Percentiles rank a stretch among this genome's conserved stretches.
Evolutionary conservation across 1,284 basidiomycete species (phyloP).

Genomic region (Neonothopanus nambi): DNA sequence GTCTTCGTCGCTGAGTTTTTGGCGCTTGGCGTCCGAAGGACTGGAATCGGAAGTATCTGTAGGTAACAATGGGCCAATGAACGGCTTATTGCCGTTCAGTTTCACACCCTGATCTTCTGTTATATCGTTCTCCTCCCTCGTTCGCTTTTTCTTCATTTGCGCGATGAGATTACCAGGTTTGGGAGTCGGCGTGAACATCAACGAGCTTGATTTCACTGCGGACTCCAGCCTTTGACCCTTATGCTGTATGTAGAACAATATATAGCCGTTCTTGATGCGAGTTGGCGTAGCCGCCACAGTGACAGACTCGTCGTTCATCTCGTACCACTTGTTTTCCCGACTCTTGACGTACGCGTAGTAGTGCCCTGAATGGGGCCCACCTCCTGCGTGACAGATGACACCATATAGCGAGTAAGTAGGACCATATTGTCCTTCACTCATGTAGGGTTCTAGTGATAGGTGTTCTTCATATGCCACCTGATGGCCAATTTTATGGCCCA

Average conservation of each 20-base stretch:
- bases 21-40: slow-evolving; percentile 26
- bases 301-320: slow-evolving; percentile 93
- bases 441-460: slow-evolving; percentile 77
- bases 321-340: slow-evolving; percentile 76
- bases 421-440: slow-evolving; percentile 79
- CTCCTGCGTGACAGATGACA: slow-evolving; percentile 91
- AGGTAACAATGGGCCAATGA: slow-evolving; percentile 69
- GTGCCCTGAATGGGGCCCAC: slow-evolving; percentile 93
- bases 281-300: slow-evolving; percentile 47
- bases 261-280: slow-evolving; percentile 83
- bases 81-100: slow-evolving; percentile 39
- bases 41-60: slow-evolving; percentile 26
- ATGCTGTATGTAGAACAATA: slow-evolving; percentile 88
- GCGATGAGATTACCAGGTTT: slow-evolving; percentile 42
- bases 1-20: slow-evolving; percentile 38
- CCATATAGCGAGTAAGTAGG: slow-evolving; percentile 90
- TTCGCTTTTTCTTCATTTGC: slow-evolving; percentile 57
- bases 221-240: slow-evolving; percentile 71
- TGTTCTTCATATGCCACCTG: slow-evolving; percentile 78
- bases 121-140: slow-evolving; percentile 40
- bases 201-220: slow-evolving; percentile 39
- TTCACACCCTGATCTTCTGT: slow-evolving; percentile 49
- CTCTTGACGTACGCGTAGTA: slow-evolving; percentile 89
- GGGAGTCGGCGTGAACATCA: slow-evolving; percentile 20
- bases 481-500: slow-evolving; percentile 85